These are phyloP conservation scores for Seminavis robusta DNA, from an alignment of 108 stramenopile species.

Conservation along the genomic window DNA sequence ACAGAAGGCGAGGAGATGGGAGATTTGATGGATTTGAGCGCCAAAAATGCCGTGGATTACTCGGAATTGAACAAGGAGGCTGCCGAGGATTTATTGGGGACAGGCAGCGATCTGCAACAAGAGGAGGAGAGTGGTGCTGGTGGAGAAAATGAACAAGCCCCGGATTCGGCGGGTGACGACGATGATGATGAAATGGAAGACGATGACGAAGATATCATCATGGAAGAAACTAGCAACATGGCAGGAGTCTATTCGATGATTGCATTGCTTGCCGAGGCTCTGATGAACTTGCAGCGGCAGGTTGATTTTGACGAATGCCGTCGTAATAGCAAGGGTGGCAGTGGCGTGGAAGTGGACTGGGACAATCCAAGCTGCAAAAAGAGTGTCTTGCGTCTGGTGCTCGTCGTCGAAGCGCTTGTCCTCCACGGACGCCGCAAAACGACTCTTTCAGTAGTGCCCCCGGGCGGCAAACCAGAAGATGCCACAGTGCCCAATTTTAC, in stretches of 20 bases:
- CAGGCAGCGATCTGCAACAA: background rate
- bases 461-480: background rate
- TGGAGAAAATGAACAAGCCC: background rate
- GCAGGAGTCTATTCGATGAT: constrained; percentile 31
- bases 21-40: no score
- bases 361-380: constrained; percentile 54
- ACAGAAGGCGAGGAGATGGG: background rate
- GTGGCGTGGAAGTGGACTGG: constrained; percentile 54
- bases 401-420: constrained; percentile 72
- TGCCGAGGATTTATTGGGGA: no score
- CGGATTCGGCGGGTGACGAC: constrained; percentile 2
- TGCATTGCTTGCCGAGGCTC: constrained; percentile 43
- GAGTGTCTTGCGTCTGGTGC: constrained; percentile 60
- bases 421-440: constrained; percentile 51
- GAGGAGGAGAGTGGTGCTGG: background rate
- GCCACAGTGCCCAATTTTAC: constrained; percentile 32
- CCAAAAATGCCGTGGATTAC: no score
- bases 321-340: constrained; percentile 26
- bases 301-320: constrained; percentile 63
- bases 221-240: constrained; percentile 9
- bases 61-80: no score
- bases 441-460: background rate
- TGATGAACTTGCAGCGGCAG: constrained; percentile 54
- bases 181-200: constrained; percentile 17
- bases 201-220: constrained; percentile 27